Evolutionary conservation across 208 protist genomes (phyloP), one percentile per base, ranked within the genome.

Genomic region (Leishmania mexicana): DNA sequence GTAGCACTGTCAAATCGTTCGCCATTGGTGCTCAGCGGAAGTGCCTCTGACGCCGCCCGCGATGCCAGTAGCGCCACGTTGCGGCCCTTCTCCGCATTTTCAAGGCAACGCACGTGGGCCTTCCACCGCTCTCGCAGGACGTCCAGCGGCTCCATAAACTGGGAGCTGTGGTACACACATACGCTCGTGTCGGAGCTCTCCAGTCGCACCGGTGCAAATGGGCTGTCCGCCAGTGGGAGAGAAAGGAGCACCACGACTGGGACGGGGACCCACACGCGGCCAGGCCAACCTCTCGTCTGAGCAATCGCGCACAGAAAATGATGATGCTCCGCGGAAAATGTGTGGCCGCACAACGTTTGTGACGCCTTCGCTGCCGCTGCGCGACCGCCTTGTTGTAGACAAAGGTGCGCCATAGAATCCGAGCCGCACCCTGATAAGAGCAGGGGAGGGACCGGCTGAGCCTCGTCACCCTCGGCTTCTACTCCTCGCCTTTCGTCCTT

Each of bases 1-100:
- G 84, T 87, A 1, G 73, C 75, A 1, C 31, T 75, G 28, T 88
- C 84, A 68, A 96, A 92, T 1, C 79, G 83, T 58, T 96, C 91
- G 21, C 93, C 93, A 68, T 94, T 96, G 10, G 92, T 95, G 79
- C 86, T 93, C 17, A 90, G 77, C 8, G 89, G 90, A 0, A 64
- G 71, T 71, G 5, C 38, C 8, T 65, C 49, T 4, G 42, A 15
- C 6, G 65, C 38, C 54, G 47, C n/a, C 57, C 42, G 49, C 17
- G 77, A 38, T 40, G 71, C 53, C 38, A 71, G 31, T 35, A 60
- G 35, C 17, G 24, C 11, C 24, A 35, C 24, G 45, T 35, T 60
- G 45, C 53, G 79, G 42, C 31, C 19, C 47, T 58, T 42, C 31
- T 58, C 65, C 54, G 45, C 68, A 31, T 0, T 54, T 62, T 47